Conservation (phyloP, 768 basidiomycete genomes). For the Pleurotus ostreatus region DNA sequence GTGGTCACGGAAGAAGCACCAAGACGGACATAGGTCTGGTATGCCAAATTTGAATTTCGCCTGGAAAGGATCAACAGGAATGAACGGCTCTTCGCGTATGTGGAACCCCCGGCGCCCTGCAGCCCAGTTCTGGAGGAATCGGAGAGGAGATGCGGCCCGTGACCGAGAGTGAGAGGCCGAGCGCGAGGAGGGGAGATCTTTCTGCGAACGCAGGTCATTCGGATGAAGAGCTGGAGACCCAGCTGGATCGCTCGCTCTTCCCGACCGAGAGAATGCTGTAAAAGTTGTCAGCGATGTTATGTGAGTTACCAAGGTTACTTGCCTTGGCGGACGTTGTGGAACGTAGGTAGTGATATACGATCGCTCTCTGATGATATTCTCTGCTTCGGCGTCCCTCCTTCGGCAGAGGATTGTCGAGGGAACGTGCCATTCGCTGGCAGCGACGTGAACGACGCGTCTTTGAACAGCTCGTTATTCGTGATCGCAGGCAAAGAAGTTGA, state of each 20-base stretch:
- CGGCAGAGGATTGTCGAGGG: conserved; percentile 24
- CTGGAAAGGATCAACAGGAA: conserved; percentile 54
- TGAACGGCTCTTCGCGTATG: conserved; percentile 49
- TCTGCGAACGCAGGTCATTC: conserved; percentile 19
- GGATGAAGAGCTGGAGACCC: conserved; percentile 29
- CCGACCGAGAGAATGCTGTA: conserved; percentile 26
- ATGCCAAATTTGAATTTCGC: conserved; percentile 23
- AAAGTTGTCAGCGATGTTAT: background rate
- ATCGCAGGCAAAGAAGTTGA: conserved; percentile 36
- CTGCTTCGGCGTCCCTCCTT: conserved; percentile 43
- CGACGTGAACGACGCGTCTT: conserved; percentile 1
- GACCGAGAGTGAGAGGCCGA: conserved; percentile 51
- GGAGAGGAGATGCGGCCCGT: conserved; percentile 53
- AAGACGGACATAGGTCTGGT: conserved; percentile 14
- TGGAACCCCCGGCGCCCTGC: conserved; percentile 42
- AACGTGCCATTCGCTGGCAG: conserved; percentile 4
- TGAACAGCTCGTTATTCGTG: conserved; percentile 15
- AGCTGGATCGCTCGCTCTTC: conserved; percentile 29
- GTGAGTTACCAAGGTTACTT: conserved; percentile 9
- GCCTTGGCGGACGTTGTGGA: conserved; percentile 39
- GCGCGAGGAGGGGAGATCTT: conserved; percentile 28
- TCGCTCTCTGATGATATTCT: conserved; percentile 58
- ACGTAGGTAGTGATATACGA: conserved; percentile 32
- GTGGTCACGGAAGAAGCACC: conserved; percentile 20
- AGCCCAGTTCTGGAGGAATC: conserved; percentile 52